Evolutionary conservation across 768 basidiomycete species (phyloP), one percentile per base, ranked within the genome.

Genomic region (Pleurotus pulmonarius): DNA sequence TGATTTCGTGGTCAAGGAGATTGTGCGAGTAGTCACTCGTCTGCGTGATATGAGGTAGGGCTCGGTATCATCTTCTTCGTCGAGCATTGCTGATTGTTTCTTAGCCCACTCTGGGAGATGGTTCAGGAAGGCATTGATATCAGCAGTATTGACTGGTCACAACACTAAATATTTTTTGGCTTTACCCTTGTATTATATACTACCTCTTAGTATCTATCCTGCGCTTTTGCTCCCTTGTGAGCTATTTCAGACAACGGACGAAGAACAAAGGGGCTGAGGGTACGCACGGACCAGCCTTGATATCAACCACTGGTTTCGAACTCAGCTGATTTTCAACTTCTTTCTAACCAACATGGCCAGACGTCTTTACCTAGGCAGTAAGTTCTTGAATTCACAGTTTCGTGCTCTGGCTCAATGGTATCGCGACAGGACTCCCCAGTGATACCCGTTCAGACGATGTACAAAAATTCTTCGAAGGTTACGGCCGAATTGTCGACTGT

Each of bases 41-140:
- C 80, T 99, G 60, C 84, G 96, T 49, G 96, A 99, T 59, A 94
- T 99, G 92, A 95, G 90, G 89, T 86, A 49, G 26, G 79, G 67
- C 44, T 49, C 13, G 12, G 15, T 56, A 57, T 20, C 26, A 12
- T 49, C 22, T 29, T 56, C 18, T 41, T 51, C 48, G 18, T 45
- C 11, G 18, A 25, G 15, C 39, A 56, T n/a, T 46, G 29, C 59
- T 54, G 49, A 58, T 60, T 37, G 49, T 16, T 43, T 51, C 49
- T 1, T 59, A 92, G 93, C 66, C 97, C 97, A 34, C 73, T 99
- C 54, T 99, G 96, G 96, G 97, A 99, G 75, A 98, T 99, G 95
- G 95, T 98, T 13, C 94, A 97, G 73, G 97, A 98, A 69, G 96
- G 96, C 43, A 95, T 98, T 58, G 97, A 99, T 70, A 83, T 98